Base-by-base conservation (phyloP, 2,329 filamentous ascomycete species). In the Herpotrichia juniperi region DNA sequence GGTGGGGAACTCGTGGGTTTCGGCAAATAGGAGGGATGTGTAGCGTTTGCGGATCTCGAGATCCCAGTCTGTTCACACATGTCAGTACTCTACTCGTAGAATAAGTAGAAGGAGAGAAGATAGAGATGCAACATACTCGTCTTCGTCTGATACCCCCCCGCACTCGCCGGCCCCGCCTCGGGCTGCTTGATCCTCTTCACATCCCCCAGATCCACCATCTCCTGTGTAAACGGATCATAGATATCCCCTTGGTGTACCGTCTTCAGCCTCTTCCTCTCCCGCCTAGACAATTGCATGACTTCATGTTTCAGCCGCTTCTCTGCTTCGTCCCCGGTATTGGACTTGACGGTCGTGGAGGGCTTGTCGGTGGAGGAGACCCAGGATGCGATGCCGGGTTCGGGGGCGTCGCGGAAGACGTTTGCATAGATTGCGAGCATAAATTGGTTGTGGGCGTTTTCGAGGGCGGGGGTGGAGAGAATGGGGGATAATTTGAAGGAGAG, bases 301-400 rank as follows among this genome's bases (percentile, higher is more conserved):
- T 88, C 85, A 24, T 79, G 79, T 73, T 87, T 87, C 44, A 87
- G 71, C 57, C 85, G 72, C 68, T 87, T 84, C 66, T 87, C 85
- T 35, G 81, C 80, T 48, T 82, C 82, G 75, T 87, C 84, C 42
- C 83, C 83, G 17, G 80, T 79, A 28, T 69, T 67, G 12, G 80
- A 79, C 61, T 88, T 85, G 4, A 90, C 88, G 14, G 1, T 92
- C 46, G 85, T 81, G 34, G 76, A 87, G 43, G 85, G 86, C 16
- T 93, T 96, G 56, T 94, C 93, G 56, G 83, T 85, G 28, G 84
- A 83, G 32, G 82, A 82, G 42, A 88, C 85, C 83, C 83, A 88
- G 61, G 78, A 81, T 54, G 85, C 85, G 52, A 87, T 82, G 37
- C 84, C 83, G 51, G 84, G 80, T 48, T 85, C 83, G 1, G 85